phyloP scores from a whole-genome alignment of 371 early-diverging fungal genomes.

The Apophysomyces variabilis region DNA sequence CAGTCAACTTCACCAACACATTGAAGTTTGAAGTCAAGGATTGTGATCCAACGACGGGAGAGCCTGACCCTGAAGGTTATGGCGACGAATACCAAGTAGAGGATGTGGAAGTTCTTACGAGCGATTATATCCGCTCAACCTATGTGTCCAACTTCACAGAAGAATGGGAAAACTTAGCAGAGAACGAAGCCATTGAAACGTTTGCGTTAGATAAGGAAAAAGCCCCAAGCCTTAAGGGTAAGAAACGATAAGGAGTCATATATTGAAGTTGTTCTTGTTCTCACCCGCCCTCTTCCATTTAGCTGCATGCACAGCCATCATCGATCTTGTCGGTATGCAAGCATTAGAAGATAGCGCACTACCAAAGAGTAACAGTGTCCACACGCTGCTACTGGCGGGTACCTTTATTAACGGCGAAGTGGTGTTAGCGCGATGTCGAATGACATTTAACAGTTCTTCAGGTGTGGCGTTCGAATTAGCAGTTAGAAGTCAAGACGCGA shows the following conservation, averaged over 20 bases:
- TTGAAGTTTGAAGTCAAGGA: conserved; percentile 93
- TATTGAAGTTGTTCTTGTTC: too few relatives aligned
- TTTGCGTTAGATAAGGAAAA: conserved; percentile 77
- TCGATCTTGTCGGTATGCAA: conserved; percentile 86
- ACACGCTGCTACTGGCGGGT: conserved; percentile 86
- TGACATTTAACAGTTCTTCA: conserved; percentile 81
- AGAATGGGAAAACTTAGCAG: conserved; percentile 81
- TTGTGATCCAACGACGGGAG: conserved; percentile 91
- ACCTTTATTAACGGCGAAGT: conserved; percentile 81
- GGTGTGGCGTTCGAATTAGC: conserved; percentile 94
- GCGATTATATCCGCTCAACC: conserved; percentile 91
- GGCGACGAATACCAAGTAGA: conserved; percentile 96
- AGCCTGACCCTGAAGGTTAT: conserved; percentile 91
- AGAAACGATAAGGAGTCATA: not conserved
- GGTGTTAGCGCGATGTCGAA: conserved; percentile 80
- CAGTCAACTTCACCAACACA: conserved; percentile 84
- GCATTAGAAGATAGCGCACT: conserved; percentile 74
- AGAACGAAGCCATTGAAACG: conserved; percentile 81
- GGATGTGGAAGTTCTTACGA: conserved; percentile 80
- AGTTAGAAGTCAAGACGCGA: conserved; percentile 73
- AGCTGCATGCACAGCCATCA: conserved; percentile 71
- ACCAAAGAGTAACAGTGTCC: conserved; percentile 80
- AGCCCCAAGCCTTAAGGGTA: conserved; percentile 70
- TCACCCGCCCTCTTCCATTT: conserved; percentile 3
- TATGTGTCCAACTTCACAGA: conserved; percentile 74